Base-by-base conservation (phyloP, 495 filamentous ascomycete species). In the Alectoria sarmentosa region DNA sequence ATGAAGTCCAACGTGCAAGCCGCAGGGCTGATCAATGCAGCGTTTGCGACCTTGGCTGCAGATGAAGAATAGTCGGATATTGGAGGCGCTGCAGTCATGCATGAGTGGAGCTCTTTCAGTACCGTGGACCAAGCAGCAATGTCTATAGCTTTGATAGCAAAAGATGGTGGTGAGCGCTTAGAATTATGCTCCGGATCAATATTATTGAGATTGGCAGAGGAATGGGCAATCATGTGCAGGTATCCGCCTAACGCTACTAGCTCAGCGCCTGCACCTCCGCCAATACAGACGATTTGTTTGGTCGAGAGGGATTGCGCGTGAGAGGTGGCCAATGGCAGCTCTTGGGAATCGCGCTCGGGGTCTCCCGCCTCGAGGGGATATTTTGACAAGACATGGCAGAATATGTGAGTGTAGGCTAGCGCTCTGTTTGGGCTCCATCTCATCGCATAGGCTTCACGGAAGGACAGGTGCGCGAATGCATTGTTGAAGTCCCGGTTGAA, bases 191-290 rank as follows among this genome's bases (percentile, higher is more conserved):
- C 54, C 9, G n/a, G 14, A 30, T 55, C 30, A 32, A 4, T 5
- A 13, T 7, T 0, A 9, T 2, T 46, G n/a, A n/a, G n/a, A n/a
- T n/a, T n/a, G 28, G 19, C 17, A 65, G 23, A 46, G 11, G 32
- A 6, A 26, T 41, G 36, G 71, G 21, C 65, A 58, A 30, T 61
- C 3, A 34, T 37, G n/a, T 65, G 38, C 56, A 55, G 57, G n/a
- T 54, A 64, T 34, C 61, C 88, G 13, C 82, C 91, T 32, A 93
- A 76, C 39, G 88, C 91, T 32, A 89, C 86, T 42, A 92, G 77
- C 75, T 98, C 94, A 19, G 92, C 92, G 0, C 88, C 88, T 2
- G 91, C 91, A 42, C 91, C 91, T 46, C 91, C 94, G 48, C 94
- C 94, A 70, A 98, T 82, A 69, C 85, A 89, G 19, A 90, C 80